These are phyloP conservation scores for Sporothrix globosa DNA, from an alignment of 2,329 filamentous ascomycete species.

Conservation along the genomic window DNA sequence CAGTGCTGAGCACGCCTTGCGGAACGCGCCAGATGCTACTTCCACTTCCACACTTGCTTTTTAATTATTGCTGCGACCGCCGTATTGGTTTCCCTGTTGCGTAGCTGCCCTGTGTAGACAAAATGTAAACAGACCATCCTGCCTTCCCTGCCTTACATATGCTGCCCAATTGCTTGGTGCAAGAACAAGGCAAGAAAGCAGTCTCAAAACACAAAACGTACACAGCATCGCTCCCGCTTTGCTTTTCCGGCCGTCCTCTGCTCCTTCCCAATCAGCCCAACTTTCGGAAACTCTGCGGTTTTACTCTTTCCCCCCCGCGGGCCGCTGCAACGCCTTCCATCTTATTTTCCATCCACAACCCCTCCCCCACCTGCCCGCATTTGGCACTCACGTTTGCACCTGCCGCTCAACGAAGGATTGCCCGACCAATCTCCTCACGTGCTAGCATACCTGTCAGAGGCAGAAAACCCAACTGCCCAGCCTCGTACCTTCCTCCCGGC, in stretches of 20 bases:
- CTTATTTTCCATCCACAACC: slow-evolving; percentile 28
- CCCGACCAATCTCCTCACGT: slow-evolving; percentile 23
- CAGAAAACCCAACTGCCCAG: slow-evolving; percentile 5
- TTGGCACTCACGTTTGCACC: slow-evolving; percentile 20
- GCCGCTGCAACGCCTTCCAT: slow-evolving; percentile 12
- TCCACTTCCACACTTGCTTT: slow-evolving; percentile 8
- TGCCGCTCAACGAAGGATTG: neutral
- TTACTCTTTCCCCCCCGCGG: slow-evolving; percentile 22
- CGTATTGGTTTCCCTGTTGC: neutral
- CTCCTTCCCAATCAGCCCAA: slow-evolving; percentile 12
- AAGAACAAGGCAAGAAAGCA: neutral
- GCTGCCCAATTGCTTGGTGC: neutral
- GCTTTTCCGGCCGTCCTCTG: neutral
- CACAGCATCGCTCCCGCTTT: neutral
- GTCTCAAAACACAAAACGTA: neutral
- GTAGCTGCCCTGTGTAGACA: slow-evolving; percentile 12
- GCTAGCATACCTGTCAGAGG: slow-evolving; percentile 1
- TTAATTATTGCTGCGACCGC: neutral
- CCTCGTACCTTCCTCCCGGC: slow-evolving; percentile 26
- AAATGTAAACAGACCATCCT: slow-evolving; percentile 19
- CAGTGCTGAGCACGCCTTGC: neutral
- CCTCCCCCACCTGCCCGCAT: slow-evolving; percentile 36
- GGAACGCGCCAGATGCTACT: neutral
- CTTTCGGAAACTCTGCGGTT: slow-evolving; percentile 3
- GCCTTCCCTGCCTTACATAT: slow-evolving; percentile 8